Base-by-base conservation (phyloP, 441 rosid genomes). In the Euphorbia schlechtendalii region DNA sequence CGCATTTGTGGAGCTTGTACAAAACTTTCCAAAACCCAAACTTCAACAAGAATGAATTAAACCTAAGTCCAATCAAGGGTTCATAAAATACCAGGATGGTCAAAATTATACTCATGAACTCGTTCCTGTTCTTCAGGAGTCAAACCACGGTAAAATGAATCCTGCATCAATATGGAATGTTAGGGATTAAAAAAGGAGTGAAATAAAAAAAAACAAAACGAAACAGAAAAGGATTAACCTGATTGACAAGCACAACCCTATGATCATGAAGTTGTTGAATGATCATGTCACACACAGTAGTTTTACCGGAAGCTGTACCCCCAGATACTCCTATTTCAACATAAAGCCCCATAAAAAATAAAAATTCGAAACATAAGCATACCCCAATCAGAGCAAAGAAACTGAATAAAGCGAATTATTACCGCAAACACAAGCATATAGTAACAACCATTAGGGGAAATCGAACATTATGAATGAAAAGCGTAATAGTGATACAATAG, bases 221-320 rank as follows among this genome's bases (percentile, higher is more conserved):
- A 38, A 41, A 6, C 58, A 14, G 73, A 61, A 41, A 65, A 34
- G 6, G 40, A 34, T 34, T 8, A 60, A 93, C 97, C 99, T 94
- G 99, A 76, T 82, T 94, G 67, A 94, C 88, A 45, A 90, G 85
- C 64, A 94, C 99, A 66, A 90, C 89, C 1, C 99, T 96, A 72
- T 94, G 99, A 83, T 94, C 99, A 64, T 87, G 99, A 73, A 93
- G 97, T 74, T 90, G 96, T 66, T 93, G 97, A 71, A 93, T 93
- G 61, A 93, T 93, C 99, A 90, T 88, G 73, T 94, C 99, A 70
- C 99, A 94, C 24, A 94, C 99, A 0, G 97, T 94, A 15, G 99
- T 94, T 79, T 94, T 94, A 54, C 99, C 99, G 0, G 99, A 94
- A 77, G 99, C 97, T 3, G 97, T 94, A 74, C 99, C 99, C 63